Evolutionary conservation across 495 filamentous ascomycete genomes (phyloP).

Genomic region (Hypoxylon fragiforme): DNA sequence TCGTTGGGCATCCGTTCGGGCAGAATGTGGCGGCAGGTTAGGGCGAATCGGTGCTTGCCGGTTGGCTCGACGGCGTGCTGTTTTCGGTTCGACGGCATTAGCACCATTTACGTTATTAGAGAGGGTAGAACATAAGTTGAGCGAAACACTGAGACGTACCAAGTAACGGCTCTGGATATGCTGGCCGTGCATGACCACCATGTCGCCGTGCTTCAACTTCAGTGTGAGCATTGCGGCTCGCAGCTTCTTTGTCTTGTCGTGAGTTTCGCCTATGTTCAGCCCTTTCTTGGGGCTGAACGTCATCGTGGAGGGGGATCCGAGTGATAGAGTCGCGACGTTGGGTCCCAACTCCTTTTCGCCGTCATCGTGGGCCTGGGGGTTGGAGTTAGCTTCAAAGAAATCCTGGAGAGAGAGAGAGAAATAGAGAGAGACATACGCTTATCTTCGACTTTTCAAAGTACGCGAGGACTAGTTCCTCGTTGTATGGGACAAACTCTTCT

Average conservation of each 20-base stretch:
- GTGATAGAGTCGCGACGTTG: conserved; percentile 73
- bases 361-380: conserved; percentile 82
- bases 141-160: conserved; percentile 49
- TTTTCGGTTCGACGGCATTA: neutral
- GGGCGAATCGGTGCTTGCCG: conserved; percentile 66
- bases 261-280: conserved; percentile 48
- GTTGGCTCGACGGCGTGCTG: conserved; percentile 65
- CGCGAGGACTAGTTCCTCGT: conserved; percentile 75
- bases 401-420: neutral
- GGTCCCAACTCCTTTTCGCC: conserved; percentile 76
- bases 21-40: conserved; percentile 61
- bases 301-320: conserved; percentile 73
- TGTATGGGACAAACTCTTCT: conserved; percentile 53
- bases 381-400: conserved; percentile 44
- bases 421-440: conserved; percentile 54
- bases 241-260: conserved; percentile 32
- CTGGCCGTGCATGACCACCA: conserved; percentile 80
- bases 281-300: conserved; percentile 67
- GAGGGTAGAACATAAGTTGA: too few species aligned
- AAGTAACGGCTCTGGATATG: conserved; percentile 73
- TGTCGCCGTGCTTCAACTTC: conserved; percentile 71
- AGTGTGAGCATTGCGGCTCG: conserved; percentile 39
- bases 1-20: conserved; percentile 44
- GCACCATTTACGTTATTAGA: neutral
- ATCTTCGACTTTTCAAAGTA: conserved; percentile 75